Evolutionary conservation across 306 rosid genomes (phyloP), one percentile per base, ranked within the genome.

Genomic region (Parietaria judaica): DNA sequence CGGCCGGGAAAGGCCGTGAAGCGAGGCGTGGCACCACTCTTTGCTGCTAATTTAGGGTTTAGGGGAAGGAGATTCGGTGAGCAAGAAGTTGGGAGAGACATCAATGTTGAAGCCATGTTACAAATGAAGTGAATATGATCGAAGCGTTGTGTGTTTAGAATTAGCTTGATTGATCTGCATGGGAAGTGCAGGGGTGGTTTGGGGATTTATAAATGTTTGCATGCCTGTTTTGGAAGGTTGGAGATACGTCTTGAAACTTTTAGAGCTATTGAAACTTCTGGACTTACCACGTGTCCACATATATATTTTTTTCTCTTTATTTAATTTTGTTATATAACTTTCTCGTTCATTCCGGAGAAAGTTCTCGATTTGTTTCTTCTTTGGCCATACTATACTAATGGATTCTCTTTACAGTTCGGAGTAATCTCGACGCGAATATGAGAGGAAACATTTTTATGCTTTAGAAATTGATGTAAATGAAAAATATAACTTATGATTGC

Each of bases 91-190:
- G 81, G 68, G 38, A 71, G 68, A 7, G 84, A 75, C 51, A 60
- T 60, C 64, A 79, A 7, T 17, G 83, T n/a, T 65, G 85, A 79
- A 60, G 95, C 85, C 96, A 87, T 90, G 11, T 12, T 39, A 58
- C 16, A 39, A 6, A 39, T 13, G 41, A 38, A 3, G 14, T 36
- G 41, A 3, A 16, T 5, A 8, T 41, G 45, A 41, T 41, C 45
- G 9, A 41, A 41, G 45, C 3, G 45, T 41, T 41, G 45, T 41
- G 45, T 41, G 6, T 41, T 41, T 41, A 8, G 31, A 23, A 23
- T 23, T 23, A 41, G 45, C 9, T 41, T 41, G 9, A 5, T 41
- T 41, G 45, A 41, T 41, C 0, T 41, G 45, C 45, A 41, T 41
- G 45, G 6, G 45, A 41, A 41, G 31, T 23, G 31, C 31, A 23